These are phyloP conservation scores for Mycena alexandri DNA, from an alignment of 768 basidiomycete genomes.

Conservation along the genomic window DNA sequence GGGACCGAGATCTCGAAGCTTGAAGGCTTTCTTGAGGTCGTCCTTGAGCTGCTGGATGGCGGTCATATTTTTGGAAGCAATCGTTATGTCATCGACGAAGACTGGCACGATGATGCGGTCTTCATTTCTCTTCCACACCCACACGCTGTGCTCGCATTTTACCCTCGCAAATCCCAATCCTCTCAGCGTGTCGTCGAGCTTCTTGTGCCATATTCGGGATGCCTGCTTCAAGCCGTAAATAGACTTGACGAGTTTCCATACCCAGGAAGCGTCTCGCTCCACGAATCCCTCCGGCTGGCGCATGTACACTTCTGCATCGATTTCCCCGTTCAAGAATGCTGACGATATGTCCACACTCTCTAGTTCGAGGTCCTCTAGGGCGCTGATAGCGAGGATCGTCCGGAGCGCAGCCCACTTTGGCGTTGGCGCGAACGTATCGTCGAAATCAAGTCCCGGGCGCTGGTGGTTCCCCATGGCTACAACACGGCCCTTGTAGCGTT, in stretches of 20 bases:
- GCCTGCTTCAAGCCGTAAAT: constrained; percentile 54
- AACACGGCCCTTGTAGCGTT: too few relatives aligned
- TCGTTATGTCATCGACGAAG: constrained; percentile 47
- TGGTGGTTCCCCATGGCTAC: too few relatives aligned
- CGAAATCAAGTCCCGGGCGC: too few relatives aligned
- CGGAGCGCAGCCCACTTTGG: constrained; percentile 40
- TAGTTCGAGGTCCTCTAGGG: constrained; percentile 44
- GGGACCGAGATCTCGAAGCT: constrained; percentile 48
- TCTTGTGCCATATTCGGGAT: constrained; percentile 44
- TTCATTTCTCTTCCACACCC: constrained; percentile 35
- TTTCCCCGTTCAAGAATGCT: constrained; percentile 46
- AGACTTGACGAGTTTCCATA: constrained; percentile 41
- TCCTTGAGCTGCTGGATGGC: constrained; percentile 30
- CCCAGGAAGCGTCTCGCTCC: constrained; percentile 29
- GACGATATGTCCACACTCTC: constrained; percentile 44
- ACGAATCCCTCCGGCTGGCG: constrained; percentile 46
- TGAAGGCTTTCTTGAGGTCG: constrained; percentile 44
- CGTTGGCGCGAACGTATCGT: constrained; percentile 41
- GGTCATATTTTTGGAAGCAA: constrained; percentile 1
- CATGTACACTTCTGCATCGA: constrained; percentile 52
- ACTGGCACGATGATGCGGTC: constrained; percentile 43
- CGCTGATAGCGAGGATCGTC: constrained; percentile 42
- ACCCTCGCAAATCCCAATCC: constrained; percentile 24
- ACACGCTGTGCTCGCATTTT: constrained; percentile 31
- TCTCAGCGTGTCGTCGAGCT: constrained; percentile 34